These are phyloP conservation scores for Blastobotrys malaysiensis DNA, from an alignment of 1,139 yeast genomes.

Conservation along the genomic window DNA sequence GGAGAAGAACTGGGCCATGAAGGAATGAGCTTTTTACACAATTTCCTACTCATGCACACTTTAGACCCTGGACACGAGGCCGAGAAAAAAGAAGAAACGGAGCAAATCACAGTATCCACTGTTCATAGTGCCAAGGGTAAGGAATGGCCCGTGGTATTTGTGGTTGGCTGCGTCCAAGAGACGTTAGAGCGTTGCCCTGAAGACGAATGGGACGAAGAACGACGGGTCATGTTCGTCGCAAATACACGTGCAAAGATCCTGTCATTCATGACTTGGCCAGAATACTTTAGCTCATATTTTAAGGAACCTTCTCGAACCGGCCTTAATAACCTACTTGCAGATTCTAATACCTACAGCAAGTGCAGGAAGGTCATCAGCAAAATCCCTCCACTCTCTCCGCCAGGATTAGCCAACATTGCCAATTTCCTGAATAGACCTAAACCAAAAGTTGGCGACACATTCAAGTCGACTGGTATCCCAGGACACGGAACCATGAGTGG, in stretches of 20 bases:
- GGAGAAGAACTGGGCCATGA: conserved; percentile 18
- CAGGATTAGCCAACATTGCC: background rate
- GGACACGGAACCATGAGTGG: too few relatives aligned
- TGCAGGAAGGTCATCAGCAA: background rate
- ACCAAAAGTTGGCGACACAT: too few relatives aligned
- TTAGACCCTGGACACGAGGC: conserved; percentile 40
- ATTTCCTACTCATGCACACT: conserved; percentile 56
- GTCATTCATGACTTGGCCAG: conserved; percentile 32
- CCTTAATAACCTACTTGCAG: background rate
- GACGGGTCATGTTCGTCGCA: conserved; percentile 84
- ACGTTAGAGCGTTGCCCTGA: conserved; percentile 24
- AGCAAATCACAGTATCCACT: conserved; percentile 51
- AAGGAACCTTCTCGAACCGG: background rate
- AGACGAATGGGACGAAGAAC: conserved; percentile 49
- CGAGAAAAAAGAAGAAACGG: conserved; percentile 13
- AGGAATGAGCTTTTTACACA: conserved; percentile 37
- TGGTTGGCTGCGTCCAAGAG: conserved; percentile 39
- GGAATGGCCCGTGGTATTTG: conserved; percentile 91
- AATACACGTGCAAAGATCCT: conserved; percentile 68
- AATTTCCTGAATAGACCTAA: background rate
- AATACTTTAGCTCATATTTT: background rate
- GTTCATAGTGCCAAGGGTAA: conserved; percentile 91
- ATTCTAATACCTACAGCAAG: background rate
- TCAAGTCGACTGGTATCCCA: too few relatives aligned
- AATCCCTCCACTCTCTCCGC: background rate